Base-by-base conservation (phyloP, 2,329 filamentous ascomycete species). In the Zopfia rhizophila region DNA sequence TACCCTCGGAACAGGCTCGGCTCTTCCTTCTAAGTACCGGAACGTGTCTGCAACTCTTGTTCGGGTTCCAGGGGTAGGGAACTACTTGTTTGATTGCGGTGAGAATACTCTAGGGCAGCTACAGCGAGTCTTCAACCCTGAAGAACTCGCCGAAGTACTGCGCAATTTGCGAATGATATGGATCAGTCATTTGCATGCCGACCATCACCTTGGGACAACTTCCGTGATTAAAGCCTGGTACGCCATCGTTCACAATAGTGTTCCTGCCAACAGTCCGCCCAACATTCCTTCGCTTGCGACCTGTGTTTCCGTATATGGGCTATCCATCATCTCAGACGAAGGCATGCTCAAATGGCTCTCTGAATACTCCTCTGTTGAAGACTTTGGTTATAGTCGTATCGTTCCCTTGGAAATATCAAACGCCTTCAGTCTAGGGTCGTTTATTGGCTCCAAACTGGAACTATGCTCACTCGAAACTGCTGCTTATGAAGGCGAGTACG, bases 171-270 rank as follows among this genome's bases (percentile, higher is more conserved):
- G 86, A 41, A 83, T 85, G 57, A 87, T 99, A 53, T 96, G 91
- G 85, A 94, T 99, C 72, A 96, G 90, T 70, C 94, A 99, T 74
- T 78, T 96, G 52, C 94, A 99, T 71, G 94, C 94, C 4, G 94
- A 99, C 73, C 94, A 99, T 72, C 94, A 97, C 66, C 82, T 99
- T 14, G 94, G 94, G 19, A 89, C 86, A 1, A 80, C 84, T n/a
- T 83, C 86, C 5, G 77, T 97, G n/a, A 84, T 97, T 63, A 86
- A 83, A 61, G 89, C 89, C 5, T 96, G 91, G 90, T 85, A 90
- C 55, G 61, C 77, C 42, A 80, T 85, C 30, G 78, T 78, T 14
- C 81, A 83, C 56, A 57, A 60, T 21, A 51, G 63, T 16, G 51
- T 68, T 12, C 72, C 74, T 3, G 56, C 62, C 3, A 27, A 51